Evolutionary conservation across 768 basidiomycete genomes (phyloP).

Genomic region (Inosperma sp.): DNA sequence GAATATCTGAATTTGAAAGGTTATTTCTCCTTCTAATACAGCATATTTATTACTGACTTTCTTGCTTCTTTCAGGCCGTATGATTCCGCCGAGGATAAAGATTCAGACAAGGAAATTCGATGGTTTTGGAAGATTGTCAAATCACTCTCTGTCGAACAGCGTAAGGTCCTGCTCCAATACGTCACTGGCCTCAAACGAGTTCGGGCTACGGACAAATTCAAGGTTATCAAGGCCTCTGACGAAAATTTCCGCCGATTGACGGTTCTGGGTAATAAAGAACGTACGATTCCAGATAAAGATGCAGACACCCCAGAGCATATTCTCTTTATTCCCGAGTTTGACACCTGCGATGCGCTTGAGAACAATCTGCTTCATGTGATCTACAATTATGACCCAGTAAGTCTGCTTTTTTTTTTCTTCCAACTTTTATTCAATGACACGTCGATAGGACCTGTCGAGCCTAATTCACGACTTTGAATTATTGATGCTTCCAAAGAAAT

Average conservation of each 20-base stretch:
- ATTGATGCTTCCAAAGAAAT: constrained; percentile 7
- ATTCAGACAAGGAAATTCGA: constrained; percentile 21
- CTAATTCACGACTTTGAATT: constrained; percentile 15
- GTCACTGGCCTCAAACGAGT: constrained; percentile 26
- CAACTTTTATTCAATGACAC: not conserved
- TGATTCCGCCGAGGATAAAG: constrained; percentile 11
- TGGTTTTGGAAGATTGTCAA: constrained; percentile 24
- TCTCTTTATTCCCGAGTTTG: constrained; percentile 24
- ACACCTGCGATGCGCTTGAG: constrained; percentile 21
- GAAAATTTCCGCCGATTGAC: constrained; percentile 25
- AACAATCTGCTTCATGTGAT: constrained; percentile 21
- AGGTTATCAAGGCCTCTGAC: constrained; percentile 25
- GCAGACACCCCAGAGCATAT: constrained; percentile 27
- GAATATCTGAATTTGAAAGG: constrained; percentile 21
- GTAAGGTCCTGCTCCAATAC: constrained; percentile 21
- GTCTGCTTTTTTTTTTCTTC: not conserved
- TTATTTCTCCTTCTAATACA: constrained; percentile 4
- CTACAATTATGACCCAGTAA: constrained; percentile 22
- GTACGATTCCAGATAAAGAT: constrained; percentile 22
- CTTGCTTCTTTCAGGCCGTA: no score
- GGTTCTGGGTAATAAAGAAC: constrained; percentile 25
- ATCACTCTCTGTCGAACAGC: constrained; percentile 23
- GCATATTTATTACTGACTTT: not conserved
- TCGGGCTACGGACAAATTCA: constrained; percentile 24
- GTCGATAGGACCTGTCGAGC: constrained; percentile 6